Base-by-base conservation (phyloP, 768 basidiomycete genomes). In the Tephrocybe sp. region DNA sequence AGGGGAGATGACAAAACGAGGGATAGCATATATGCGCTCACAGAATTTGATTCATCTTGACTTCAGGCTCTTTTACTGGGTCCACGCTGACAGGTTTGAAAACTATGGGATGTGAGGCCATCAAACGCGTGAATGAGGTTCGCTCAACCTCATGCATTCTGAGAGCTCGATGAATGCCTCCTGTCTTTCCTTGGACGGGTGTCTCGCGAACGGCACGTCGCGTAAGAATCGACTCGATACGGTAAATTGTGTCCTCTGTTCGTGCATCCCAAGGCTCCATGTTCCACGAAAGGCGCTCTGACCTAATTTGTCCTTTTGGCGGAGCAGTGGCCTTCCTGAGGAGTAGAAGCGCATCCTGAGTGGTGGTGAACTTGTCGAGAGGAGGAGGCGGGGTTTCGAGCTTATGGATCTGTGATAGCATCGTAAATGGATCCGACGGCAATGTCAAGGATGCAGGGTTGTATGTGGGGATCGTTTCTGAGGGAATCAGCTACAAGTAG, bases 361-460 rank as follows among this genome's bases (percentile, higher is more conserved):
- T 69, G 1, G 72, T 68, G 21, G 63, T 59, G 58, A 76, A 71
- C 47, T 57, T 68, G 59, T 86, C 80, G 21, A 80, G 74, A 48
- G 74, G 76, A 11, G 68, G 60, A 11, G 63, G 47, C 16, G 75
- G 53, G 8, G 65, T 54, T 42, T 64, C 40, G 15, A 77, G 49
- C 42, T 58, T 58, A 63, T 71, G 61, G 16, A 68, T 50, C 16
- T 61, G 58, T 24, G 62, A 62, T 15, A 85, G 68, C 11, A 60
- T 60, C 1, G 77, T 72, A 45, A 80, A 76, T 12, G 84, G 82
- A 34, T 86, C 83, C 15, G 67, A 61, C n/a, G 79, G 78, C 12
- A 83, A 66, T 12, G 67, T 58, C 15, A 85, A 69, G 3, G 78
- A 77, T 33, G 70, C 72, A 1, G 77, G 72, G 49, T 86, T 82